Percentiles rank a stretch among this genome's conserved stretches.
Evolutionary conservation across 768 basidiomycete genomes (phyloP).

Genomic region (Obba rivulosa): DNA sequence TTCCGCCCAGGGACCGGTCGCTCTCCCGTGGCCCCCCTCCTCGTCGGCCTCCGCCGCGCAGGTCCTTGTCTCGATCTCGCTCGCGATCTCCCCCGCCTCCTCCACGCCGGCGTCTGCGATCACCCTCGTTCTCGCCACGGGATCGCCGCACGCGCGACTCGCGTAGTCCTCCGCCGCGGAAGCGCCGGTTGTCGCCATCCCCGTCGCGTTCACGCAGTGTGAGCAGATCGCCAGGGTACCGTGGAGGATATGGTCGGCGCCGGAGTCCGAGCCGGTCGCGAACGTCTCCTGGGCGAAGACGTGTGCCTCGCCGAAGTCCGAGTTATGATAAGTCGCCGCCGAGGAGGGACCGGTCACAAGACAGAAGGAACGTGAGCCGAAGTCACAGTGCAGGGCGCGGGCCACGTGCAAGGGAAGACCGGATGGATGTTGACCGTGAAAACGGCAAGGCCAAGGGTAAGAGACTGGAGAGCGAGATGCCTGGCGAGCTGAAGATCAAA

Average conservation of each 20-base stretch:
- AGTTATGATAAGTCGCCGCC: conserved; percentile 19
- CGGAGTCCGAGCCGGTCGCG: conserved; percentile 33
- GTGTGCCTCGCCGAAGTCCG: conserved; percentile 24
- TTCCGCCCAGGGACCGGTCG: conserved; percentile 23
- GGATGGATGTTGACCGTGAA: conserved; percentile 17
- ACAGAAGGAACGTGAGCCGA: conserved; percentile 26
- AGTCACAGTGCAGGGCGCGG: conserved; percentile 14
- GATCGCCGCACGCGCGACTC: conserved; percentile 31
- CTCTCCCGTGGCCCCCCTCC: conserved; percentile 25
- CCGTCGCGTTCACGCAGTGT: conserved; percentile 18
- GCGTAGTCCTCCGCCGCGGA: conserved; percentile 46
- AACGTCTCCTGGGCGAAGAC: conserved; percentile 23
- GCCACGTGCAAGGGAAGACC: conserved; percentile 2
- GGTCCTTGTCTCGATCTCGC: conserved; percentile 18
- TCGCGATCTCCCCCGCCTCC: conserved; percentile 36
- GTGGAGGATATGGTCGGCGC: conserved; percentile 14
- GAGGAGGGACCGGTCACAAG: conserved; percentile 4
- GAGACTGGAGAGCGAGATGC: conserved; percentile 22
- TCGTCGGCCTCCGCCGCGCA: conserved; percentile 12
- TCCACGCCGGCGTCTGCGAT: conserved; percentile 37
- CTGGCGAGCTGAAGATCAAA: conserved; percentile 66
- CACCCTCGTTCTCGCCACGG: conserved; percentile 41
- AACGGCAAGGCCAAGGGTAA: not conserved
- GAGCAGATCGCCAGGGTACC: conserved; percentile 14
- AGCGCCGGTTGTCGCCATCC: conserved; percentile 27